These are phyloP conservation scores for Panicum hallii DNA, from an alignment of 202 grass and related monocot genomes.

Conservation along the genomic window DNA sequence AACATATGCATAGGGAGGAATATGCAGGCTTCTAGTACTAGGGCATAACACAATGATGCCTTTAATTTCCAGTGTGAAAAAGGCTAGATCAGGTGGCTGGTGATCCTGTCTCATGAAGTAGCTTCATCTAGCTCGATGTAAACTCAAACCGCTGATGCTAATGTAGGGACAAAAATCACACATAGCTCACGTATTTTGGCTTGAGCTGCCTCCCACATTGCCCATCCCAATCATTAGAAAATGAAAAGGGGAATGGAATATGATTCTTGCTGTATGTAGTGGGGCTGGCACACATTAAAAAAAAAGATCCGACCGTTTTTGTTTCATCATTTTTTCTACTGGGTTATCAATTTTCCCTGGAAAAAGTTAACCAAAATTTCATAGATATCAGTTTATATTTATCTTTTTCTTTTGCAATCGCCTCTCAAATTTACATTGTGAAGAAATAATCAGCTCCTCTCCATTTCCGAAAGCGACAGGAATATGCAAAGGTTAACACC, in stretches of 20 bases:
- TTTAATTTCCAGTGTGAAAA: constrained; percentile 34
- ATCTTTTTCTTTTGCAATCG: constrained; percentile 38
- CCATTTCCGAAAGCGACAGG: constrained; percentile 40
- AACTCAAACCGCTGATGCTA: constrained; percentile 36
- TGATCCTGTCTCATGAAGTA: constrained; percentile 42
- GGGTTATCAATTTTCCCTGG: not conserved
- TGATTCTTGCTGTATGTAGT: constrained; percentile 57
- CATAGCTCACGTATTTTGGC: constrained; percentile 59
- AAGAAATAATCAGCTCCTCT: constrained; percentile 29
- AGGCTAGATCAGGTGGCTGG: constrained; percentile 38
- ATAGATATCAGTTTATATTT: constrained; percentile 44
- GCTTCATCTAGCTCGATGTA: constrained; percentile 43
- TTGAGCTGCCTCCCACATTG: constrained; percentile 56
- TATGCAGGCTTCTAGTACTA: constrained; percentile 46
- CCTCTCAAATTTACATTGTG: constrained; percentile 52
- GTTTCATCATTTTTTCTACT: constrained; percentile 33
- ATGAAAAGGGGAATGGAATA: constrained; percentile 55
- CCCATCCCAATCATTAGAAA: constrained; percentile 58
- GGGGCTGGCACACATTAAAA: constrained; percentile 39
- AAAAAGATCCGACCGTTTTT: constrained; percentile 35
- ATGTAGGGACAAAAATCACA: constrained; percentile 45
- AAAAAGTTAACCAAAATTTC: constrained; percentile 17
- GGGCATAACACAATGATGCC: constrained; percentile 38
- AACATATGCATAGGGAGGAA: constrained; percentile 50
- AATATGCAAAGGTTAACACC: constrained; percentile 55